Base-by-base conservation (phyloP, 2,329 filamentous ascomycete genomes). In the Trichoderma sp. region DNA sequence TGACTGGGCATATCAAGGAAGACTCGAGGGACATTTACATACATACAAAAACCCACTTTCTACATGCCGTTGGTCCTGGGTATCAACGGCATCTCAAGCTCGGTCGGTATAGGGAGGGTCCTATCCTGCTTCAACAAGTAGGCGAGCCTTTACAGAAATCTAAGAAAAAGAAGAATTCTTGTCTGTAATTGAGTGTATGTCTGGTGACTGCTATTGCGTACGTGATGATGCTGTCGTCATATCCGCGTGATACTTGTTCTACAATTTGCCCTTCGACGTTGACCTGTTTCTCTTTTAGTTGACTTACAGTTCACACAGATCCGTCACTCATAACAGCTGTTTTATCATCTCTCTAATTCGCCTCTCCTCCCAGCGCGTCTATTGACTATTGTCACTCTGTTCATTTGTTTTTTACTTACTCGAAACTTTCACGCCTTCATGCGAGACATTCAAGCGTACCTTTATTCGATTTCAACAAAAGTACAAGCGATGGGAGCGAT, bases 81-180 rank as follows among this genome's bases (percentile, higher is more conserved):
- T 45, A 34, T 54, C 30, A 56, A 45, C 48, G 24, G 57, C 52
- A 68, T 14, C 64, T 70, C 68, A 68, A 69, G 64, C 65, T 69
- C 59, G 54, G 64, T 52, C 59, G 34, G 34, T 39, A 14, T 39
- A 55, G 39, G 51, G 41, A 51, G 52, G 45, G 57, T 51, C 47
- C 21, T 26, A 39, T 54, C 52, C 59, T 60, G 67, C 67, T 68
- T 68, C 67, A 68, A 68, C 65, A 68, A 67, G 65, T 67, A 30
- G 64, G 50, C 34, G 34, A 55, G 15, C 17, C 34, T 41, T 39
- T 39, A 39, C 34, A 39, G 34, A 14, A 39, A 39, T 39, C 2
- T 1, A 58, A 58, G 43, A n/a, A 39, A 64, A 57, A 28, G 17
- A 44, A 34, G 14, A 55, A 55, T n/a, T 34, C 15, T 57, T 64